phyloP scores from a whole-genome alignment of 441 rosid species.

The Pelargonium myrrhifolium region DNA sequence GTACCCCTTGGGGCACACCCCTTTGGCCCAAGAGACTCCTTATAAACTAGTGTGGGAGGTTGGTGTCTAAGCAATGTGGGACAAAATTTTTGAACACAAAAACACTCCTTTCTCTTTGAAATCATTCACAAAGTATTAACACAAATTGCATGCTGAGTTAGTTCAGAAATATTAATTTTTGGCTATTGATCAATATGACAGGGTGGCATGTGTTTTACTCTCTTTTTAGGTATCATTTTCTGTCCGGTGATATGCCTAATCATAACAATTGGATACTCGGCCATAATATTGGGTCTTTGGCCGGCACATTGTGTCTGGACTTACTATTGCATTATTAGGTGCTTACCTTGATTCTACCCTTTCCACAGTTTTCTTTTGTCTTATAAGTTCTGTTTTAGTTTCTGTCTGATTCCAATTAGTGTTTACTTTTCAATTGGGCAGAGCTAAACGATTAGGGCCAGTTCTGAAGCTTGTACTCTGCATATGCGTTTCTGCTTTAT shows the following conservation, averaged over 20 bases:
- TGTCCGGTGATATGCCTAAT: slow-evolving; percentile 23
- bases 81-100: too few species aligned
- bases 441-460: slow-evolving; percentile 21
- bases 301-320: slow-evolving; percentile 23
- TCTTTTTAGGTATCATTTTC: slow-evolving; percentile 17
- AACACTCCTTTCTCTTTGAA: too few species aligned
- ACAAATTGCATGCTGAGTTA: too few species aligned
- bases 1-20: background rate
- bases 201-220: background rate
- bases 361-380: background rate
- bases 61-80: too few species aligned
- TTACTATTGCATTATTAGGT: slow-evolving; percentile 23
- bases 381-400: background rate
- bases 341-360: background rate
- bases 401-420: background rate
- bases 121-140: too few species aligned
- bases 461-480: slow-evolving; percentile 21
- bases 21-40: too few species aligned
- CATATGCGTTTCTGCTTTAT: slow-evolving; percentile 18
- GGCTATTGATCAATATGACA: too few species aligned
- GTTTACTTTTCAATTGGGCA: background rate
- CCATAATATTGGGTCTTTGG: slow-evolving; percentile 23
- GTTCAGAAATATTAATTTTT: too few species aligned
- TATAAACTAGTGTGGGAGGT: too few species aligned
- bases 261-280: slow-evolving; percentile 19